phyloP scores from a whole-genome alignment of 495 filamentous ascomycete species.

The Aspergillus asperescens region DNA sequence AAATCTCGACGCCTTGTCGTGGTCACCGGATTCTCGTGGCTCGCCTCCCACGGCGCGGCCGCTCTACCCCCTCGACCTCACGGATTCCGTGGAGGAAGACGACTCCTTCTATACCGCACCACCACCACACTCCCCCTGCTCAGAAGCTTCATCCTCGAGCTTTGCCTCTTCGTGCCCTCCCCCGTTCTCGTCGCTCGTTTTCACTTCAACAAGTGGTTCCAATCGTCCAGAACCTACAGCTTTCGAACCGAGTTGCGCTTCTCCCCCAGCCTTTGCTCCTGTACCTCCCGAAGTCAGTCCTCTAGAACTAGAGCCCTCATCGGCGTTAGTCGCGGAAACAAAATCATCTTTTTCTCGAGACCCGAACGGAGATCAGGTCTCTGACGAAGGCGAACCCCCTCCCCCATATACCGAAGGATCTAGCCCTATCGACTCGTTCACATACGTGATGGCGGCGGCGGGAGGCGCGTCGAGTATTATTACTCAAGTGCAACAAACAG shows the following conservation, averaged over 20 bases:
- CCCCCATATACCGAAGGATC: conserved; percentile 93
- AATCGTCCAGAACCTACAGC: conserved; percentile 48
- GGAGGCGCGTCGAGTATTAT: conserved; percentile 97
- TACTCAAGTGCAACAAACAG: conserved; percentile 94
- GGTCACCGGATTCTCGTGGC: conserved; percentile 55
- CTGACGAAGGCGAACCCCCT: conserved; percentile 86
- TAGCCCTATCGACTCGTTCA: conserved; percentile 87
- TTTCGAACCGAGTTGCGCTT: conserved; percentile 53
- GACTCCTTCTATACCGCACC: conserved; percentile 51
- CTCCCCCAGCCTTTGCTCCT: conserved; percentile 52
- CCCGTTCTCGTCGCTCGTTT: conserved; percentile 62
- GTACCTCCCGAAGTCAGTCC: conserved; percentile 33
- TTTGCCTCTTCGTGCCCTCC: conserved; percentile 51
- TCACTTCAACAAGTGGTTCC: conserved; percentile 35
- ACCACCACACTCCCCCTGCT: conserved; percentile 56
- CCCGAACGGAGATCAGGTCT: conserved; percentile 67
- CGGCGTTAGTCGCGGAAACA: conserved; percentile 65
- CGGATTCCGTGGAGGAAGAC: conserved; percentile 43
- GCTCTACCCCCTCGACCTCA: conserved; percentile 31
- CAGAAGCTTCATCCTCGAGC: conserved; percentile 60
- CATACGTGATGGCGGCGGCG: conserved; percentile 96
- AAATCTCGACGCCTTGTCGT: conserved; percentile 60
- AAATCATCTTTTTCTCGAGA: conserved; percentile 73
- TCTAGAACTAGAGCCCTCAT: conserved; percentile 45
- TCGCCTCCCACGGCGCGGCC: conserved; percentile 61